These are phyloP conservation scores for Plenodomus biglobosus DNA, from an alignment of 2,329 filamentous ascomycete species.

Conservation along the genomic window DNA sequence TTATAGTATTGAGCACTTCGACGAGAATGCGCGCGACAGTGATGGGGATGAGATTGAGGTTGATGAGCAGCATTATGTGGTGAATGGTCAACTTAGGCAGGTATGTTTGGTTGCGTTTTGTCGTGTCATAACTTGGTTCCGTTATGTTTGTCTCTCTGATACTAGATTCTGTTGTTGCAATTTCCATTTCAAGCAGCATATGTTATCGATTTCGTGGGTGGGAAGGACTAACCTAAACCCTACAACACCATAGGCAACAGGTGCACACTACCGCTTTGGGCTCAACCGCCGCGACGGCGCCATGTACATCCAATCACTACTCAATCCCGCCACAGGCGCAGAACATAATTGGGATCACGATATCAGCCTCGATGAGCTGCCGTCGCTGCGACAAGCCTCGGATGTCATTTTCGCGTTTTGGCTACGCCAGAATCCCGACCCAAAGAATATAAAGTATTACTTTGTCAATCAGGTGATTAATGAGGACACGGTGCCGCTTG, in stretches of 20 bases:
- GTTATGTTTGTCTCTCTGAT: too few species aligned
- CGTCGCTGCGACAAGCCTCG: conserved; percentile 6
- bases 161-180: too few species aligned
- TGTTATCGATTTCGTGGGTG: too few species aligned
- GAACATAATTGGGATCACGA: neutral
- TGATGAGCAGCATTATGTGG: neutral
- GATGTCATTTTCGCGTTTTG: conserved; percentile 17
- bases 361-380: neutral
- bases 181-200: too few species aligned
- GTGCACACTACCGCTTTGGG: conserved; percentile 3
- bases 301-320: neutral
- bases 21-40: conserved; percentile 1
- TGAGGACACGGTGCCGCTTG: neutral
- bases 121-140: too few species aligned
- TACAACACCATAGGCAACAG: conserved; percentile 6
- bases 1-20: conserved; percentile 5
- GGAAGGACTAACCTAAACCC: too few species aligned
- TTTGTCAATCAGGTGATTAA: neutral
- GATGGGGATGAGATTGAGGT: neutral
- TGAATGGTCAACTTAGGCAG: too few species aligned
- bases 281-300: conserved; percentile 1
- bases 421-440: conserved; percentile 5
- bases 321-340: neutral
- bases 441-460: conserved; percentile 10
- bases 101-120: too few species aligned